A percentile compares a stretch with the other conserved stretches of the same genome.
phyloP scores from a whole-genome alignment of 441 rosid genomes.

The Jatropha podagrica region DNA sequence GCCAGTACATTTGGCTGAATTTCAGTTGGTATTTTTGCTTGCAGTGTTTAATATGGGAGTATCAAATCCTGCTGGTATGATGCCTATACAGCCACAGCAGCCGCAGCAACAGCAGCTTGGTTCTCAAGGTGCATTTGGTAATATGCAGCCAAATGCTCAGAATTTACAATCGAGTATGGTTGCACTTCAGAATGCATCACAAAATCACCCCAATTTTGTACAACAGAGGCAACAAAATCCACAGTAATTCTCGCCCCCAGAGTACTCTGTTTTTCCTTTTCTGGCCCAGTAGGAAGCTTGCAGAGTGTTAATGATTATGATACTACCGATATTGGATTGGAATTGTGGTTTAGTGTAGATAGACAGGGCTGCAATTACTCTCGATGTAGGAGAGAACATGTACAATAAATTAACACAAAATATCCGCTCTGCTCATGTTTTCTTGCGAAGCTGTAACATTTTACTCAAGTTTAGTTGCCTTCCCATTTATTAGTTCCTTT shows the following conservation, averaged over 20 bases:
- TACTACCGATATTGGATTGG: not conserved
- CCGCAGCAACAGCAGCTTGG: conserved; percentile 60
- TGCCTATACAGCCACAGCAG: conserved; percentile 61
- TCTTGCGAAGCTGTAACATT: not conserved
- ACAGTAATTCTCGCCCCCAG: conserved; percentile 36
- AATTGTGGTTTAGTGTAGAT: not conserved
- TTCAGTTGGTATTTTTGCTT: conserved; percentile 16
- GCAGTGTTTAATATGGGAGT: conserved; percentile 81
- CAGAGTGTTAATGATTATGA: too few relatives aligned
- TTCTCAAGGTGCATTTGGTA: conserved; percentile 60
- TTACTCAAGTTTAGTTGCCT: too few relatives aligned
- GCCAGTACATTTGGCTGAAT: conserved; percentile 5
- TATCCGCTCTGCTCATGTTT: not conserved
- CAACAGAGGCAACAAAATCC: conserved; percentile 92
- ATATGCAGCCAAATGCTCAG: conserved; percentile 66
- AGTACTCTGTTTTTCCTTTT: not conserved
- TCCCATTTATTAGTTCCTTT: too few relatives aligned
- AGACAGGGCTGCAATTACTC: too few relatives aligned
- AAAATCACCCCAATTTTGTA: conserved; percentile 54
- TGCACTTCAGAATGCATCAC: conserved; percentile 61
- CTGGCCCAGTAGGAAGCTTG: too few relatives aligned
- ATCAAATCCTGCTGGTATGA: conserved; percentile 61
- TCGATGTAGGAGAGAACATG: not conserved
- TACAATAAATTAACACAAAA: not conserved
- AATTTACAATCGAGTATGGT: conserved; percentile 70